phyloP scores from a whole-genome alignment of 2,329 filamentous ascomycete genomes.

The Trichoderma endophyticum region DNA sequence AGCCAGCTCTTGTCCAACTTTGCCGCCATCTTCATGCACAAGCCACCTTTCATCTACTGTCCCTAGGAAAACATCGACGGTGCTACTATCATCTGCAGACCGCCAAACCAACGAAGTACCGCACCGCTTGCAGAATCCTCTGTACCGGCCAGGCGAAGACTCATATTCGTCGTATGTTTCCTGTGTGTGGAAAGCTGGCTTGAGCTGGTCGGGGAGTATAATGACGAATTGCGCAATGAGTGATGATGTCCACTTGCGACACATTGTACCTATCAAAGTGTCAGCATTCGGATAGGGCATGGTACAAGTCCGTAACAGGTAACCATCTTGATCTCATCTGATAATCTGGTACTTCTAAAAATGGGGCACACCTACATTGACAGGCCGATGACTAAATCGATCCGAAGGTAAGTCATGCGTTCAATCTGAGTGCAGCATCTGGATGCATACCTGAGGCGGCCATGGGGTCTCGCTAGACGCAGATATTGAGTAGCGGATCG shows the following conservation, averaged over 20 bases:
- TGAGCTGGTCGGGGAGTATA: background rate
- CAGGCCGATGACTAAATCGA: background rate
- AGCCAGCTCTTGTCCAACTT: slow-evolving; percentile 2
- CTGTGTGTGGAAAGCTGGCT: background rate
- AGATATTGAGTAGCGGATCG: slow-evolving; percentile 4
- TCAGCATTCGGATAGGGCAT: background rate
- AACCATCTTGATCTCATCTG: background rate
- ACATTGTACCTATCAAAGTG: background rate
- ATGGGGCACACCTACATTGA: background rate
- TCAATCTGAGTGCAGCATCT: background rate
- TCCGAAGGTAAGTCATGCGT: background rate
- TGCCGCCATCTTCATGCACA: slow-evolving; percentile 3
- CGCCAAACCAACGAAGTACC: slow-evolving; percentile 8
- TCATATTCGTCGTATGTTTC: slow-evolving; percentile 1
- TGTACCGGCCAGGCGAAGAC: background rate
- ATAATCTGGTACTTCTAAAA: background rate
- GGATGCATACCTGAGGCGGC: slow-evolving; percentile 7
- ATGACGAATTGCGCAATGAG: slow-evolving; percentile 16
- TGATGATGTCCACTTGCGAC: slow-evolving; percentile 10
- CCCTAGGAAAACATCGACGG: slow-evolving; percentile 4
- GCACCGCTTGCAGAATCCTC: slow-evolving; percentile 13
- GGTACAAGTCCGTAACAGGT: background rate
- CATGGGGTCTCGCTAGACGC: background rate
- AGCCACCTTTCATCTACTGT: slow-evolving; percentile 3
- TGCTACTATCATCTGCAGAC: background rate